These are phyloP conservation scores for Hypoxylon cercidicola DNA, from an alignment of 495 filamentous ascomycete species.

Conservation along the genomic window DNA sequence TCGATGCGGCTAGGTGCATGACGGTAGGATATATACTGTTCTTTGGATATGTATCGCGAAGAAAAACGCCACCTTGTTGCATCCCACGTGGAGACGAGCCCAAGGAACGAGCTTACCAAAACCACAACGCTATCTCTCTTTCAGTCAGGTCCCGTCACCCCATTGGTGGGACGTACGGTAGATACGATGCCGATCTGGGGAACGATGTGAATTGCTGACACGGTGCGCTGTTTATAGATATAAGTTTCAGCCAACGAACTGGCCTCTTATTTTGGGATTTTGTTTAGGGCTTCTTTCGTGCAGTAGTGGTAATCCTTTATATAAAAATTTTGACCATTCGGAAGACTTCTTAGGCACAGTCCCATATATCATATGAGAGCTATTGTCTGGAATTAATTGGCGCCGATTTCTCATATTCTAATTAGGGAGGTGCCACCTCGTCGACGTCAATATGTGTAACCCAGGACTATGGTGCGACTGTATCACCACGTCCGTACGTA, in stretches of 20 bases:
- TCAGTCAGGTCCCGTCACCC: not conserved
- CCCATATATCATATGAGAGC: not conserved
- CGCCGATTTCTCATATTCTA: not conserved
- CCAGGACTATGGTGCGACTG: constrained; percentile 1
- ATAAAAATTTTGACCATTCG: not conserved
- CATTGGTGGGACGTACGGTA: constrained; percentile 22
- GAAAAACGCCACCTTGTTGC: too few relatives aligned
- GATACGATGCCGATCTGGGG: constrained; percentile 20
- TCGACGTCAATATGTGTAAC: constrained; percentile 11
- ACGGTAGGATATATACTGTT: too few relatives aligned
- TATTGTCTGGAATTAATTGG: too few relatives aligned
- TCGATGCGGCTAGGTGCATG: too few relatives aligned
- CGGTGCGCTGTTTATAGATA: constrained; percentile 8
- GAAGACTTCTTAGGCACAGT: not conserved
- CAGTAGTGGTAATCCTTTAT: not conserved
- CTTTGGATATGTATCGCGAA: too few relatives aligned
- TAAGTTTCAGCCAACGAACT: constrained; percentile 11
- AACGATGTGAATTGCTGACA: constrained; percentile 13
- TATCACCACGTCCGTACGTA: constrained; percentile 5
- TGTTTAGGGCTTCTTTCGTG: not conserved
- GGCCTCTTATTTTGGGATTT: constrained; percentile 1
- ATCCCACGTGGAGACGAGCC: too few relatives aligned
- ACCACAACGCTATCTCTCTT: not conserved
- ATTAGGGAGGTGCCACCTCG: not conserved
- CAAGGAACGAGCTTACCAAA: too few relatives aligned